Evolutionary conservation across 345 rosid genomes (phyloP).

Genomic region (Pistacia vera): DNA sequence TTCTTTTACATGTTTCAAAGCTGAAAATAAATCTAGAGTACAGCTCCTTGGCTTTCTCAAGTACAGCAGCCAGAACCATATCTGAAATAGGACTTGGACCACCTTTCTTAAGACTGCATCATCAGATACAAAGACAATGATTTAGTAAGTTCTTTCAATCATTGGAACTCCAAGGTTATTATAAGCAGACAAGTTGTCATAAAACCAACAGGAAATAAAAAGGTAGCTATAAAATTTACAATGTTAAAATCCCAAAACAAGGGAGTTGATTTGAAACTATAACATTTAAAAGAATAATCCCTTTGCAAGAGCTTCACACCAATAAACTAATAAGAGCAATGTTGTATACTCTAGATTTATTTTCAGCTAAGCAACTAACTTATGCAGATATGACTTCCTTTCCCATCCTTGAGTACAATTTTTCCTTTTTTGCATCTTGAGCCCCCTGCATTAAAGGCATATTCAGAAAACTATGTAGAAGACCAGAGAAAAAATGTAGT

Average conservation of each 20-base stretch:
- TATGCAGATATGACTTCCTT: constrained; percentile 95
- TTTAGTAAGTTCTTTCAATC: background rate
- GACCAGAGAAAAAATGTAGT: background rate
- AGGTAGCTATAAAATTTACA: background rate
- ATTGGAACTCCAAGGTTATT: background rate
- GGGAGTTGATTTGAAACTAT: background rate
- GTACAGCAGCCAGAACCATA: constrained; percentile 65
- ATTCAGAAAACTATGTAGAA: constrained; percentile 18
- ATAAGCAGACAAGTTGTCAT: background rate
- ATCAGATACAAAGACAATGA: constrained; percentile 7
- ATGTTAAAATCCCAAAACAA: background rate
- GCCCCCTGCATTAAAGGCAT: constrained; percentile 56
- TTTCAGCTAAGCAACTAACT: constrained; percentile 33
- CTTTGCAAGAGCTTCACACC: background rate
- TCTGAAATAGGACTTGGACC: constrained; percentile 84
- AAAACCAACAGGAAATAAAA: background rate
- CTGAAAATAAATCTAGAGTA: too few relatives aligned
- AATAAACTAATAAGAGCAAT: background rate
- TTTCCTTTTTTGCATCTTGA: constrained; percentile 88
- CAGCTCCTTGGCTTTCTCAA: constrained; percentile 87
- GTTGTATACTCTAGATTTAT: background rate
- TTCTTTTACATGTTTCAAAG: too few relatives aligned
- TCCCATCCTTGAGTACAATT: constrained; percentile 70
- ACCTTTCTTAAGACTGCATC: constrained; percentile 78
- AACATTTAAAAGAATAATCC: background rate